Conservation (phyloP, 2,329 filamentous ascomycete genomes). For the Lizonia empirigonia region DNA sequence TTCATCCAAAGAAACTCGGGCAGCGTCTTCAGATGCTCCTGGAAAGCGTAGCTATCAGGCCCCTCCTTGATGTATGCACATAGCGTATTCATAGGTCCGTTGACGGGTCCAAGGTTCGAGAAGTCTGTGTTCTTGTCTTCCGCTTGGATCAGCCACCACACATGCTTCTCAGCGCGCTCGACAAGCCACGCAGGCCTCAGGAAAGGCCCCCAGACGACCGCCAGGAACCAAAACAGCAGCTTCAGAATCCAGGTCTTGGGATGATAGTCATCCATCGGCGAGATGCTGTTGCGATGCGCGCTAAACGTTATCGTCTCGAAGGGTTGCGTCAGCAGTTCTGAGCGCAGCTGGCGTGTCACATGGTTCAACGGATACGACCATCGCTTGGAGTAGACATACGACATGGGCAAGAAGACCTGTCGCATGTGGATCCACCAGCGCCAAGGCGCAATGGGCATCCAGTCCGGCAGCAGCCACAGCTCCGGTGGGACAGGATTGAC, state of each 20-base stretch:
- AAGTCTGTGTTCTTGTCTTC: slow-evolving; percentile 94
- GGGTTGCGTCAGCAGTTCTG: slow-evolving; percentile 82
- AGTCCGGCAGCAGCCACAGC: slow-evolving; percentile 90
- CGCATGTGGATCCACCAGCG: slow-evolving; percentile 98
- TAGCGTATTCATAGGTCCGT: slow-evolving; percentile 86
- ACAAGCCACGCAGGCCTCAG: slow-evolving; percentile 70
- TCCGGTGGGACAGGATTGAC: slow-evolving; percentile 95
- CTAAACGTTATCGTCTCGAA: slow-evolving; percentile 80
- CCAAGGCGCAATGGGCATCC: slow-evolving; percentile 88
- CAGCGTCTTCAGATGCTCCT: slow-evolving; percentile 78
- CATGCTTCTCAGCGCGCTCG: slow-evolving; percentile 77
- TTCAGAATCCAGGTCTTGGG: slow-evolving; percentile 88
- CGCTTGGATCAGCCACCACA: slow-evolving; percentile 81
- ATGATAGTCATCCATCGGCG: slow-evolving; percentile 83
- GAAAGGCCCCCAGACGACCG: slow-evolving; percentile 80
- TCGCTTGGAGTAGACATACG: slow-evolving; percentile 82
- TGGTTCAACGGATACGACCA: slow-evolving; percentile 79
- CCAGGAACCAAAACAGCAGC: slow-evolving; percentile 75
- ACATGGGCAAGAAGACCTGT: slow-evolving; percentile 94
- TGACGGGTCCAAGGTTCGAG: slow-evolving; percentile 85
- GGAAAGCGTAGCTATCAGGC: slow-evolving; percentile 71
- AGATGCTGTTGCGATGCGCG: slow-evolving; percentile 80
- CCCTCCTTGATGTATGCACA: slow-evolving; percentile 85
- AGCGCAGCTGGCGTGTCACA: slow-evolving; percentile 71
- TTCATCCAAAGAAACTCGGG: slow-evolving; percentile 93